Conservation (phyloP, 352 stramenopile genomes). For the Phytophthora agathidicida region DNA sequence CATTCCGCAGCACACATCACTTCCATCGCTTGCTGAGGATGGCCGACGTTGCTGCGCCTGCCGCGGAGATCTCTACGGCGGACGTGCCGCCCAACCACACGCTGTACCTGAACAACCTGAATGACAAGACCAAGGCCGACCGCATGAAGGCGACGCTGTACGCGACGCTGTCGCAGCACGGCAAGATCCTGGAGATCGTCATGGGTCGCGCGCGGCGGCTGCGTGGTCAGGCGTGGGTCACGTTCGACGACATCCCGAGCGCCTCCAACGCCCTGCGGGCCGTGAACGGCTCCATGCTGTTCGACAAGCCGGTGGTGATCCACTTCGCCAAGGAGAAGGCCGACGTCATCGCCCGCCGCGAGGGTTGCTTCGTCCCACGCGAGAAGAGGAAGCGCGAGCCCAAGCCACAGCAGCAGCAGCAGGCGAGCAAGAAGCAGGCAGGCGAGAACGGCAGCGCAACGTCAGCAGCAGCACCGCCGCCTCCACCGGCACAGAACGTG, state of each 20-base stretch:
- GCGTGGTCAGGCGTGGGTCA: constrained; percentile 92
- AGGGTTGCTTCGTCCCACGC: constrained; percentile 75
- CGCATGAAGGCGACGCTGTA: constrained; percentile 92
- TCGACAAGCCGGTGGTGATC: constrained; percentile 88
- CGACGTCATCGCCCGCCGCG: constrained; percentile 76
- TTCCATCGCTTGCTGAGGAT: too few species aligned
- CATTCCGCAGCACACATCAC: too few species aligned
- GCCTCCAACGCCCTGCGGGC: constrained; percentile 89
- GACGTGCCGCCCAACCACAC: constrained; percentile 89
- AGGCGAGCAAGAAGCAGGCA: constrained; percentile 34
- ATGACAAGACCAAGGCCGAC: constrained; percentile 94
- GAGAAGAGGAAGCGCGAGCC: constrained; percentile 84
- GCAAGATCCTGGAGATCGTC: constrained; percentile 93
- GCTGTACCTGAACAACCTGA: constrained; percentile 95
- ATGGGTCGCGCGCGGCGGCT: constrained; percentile 83
- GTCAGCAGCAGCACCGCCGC: constrained; percentile 30
- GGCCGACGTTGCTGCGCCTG: constrained; percentile 14
- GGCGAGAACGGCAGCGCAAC: constrained; percentile 19
- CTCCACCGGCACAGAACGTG: constrained; percentile 55
- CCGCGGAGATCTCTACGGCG: constrained; percentile 29
- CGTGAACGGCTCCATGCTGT: constrained; percentile 88
- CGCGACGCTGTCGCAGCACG: constrained; percentile 91
- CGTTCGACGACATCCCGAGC: constrained; percentile 89
- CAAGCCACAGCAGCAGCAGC: constrained; percentile 45
- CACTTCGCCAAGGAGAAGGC: constrained; percentile 87